Base-by-base conservation (phyloP, 148 eudicot genomes). In the Tetragonia tetragonoides region DNA sequence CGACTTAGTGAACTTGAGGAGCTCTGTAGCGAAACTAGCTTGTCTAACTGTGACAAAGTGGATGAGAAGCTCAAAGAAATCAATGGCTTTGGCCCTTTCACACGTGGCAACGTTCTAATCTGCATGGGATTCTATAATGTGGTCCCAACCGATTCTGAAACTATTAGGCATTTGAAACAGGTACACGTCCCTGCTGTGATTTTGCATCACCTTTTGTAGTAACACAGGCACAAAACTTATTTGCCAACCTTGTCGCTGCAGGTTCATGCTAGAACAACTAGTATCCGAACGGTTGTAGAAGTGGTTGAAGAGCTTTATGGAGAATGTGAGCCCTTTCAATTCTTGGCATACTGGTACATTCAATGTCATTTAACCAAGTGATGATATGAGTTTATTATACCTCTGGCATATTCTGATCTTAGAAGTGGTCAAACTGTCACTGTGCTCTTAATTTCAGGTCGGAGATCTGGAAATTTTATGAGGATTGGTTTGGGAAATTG, bases 101-200 rank as follows among this genome's bases (percentile, higher is more conserved):
- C 95, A 15, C 84, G 92, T 67, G 89, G 87, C 73, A 93, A 93
- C 83, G 95, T 91, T 56, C 92, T 93, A 3, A 88, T 93, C 90
- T 93, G 97, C 86, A 82, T 89, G 91, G 97, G 97, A 21, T 89
- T 84, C 75, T 93, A 91, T 84, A 89, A 91, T 77, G 89, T 87
- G 20, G 69, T 93, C 66, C 97, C 97, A 9, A 70, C 87, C 46
- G 97, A 93, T 88, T 88, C 97, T 21, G 97, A 93, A 84, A 93
- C 97, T 63, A 81, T 91, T 37, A 84, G 97, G 81, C 97, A 93
- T 84, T 66, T 93, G 66, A 86, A 91, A 80, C 89, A 90, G 89
- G 97, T 89, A 14, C 10, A 21, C 38, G 53, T 79, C 41, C 10
- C 11, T 51, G 37, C 51, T 61, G 47, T 24, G 38, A n/a, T 51